Evolutionary conservation across 2,329 filamentous ascomycete genomes (phyloP).

Genomic region (Cercospora nicotianae): DNA sequence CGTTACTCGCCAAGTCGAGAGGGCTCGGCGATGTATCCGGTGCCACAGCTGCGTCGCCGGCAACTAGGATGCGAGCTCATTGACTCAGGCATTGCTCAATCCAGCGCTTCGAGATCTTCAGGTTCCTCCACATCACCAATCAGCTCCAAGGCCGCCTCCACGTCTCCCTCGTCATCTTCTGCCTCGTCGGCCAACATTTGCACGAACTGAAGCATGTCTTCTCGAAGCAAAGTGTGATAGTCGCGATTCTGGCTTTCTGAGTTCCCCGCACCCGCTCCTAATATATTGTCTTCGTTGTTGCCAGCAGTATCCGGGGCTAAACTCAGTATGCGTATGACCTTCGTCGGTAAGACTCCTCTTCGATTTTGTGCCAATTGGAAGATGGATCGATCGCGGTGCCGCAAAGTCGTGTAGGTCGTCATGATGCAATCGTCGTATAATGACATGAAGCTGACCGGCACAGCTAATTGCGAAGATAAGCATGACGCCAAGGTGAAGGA

Average conservation of each 20-base stretch:
- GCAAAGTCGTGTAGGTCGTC: conserved; percentile 45
- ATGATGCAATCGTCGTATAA: conserved; percentile 51
- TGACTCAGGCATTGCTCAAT: neutral
- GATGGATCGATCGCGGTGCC: conserved; percentile 28
- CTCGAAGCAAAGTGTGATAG: neutral
- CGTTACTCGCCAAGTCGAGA: neutral
- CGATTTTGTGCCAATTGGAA: conserved; percentile 16
- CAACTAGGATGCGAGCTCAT: neutral
- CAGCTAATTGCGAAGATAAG: conserved; percentile 42
- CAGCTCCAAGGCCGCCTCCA: neutral
- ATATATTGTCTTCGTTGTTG: neutral
- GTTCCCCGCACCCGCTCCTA: neutral
- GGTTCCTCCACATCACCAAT: neutral
- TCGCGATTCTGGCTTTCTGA: neutral
- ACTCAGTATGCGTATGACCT: conserved; percentile 44
- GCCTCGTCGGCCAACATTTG: conserved; percentile 11
- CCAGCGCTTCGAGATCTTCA: conserved; percentile 6
- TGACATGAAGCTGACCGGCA: conserved; percentile 51
- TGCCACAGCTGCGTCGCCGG: neutral
- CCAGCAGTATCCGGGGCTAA: conserved; percentile 35
- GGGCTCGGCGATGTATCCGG: neutral
- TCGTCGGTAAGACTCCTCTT: conserved; percentile 42
- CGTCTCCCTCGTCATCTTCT: conserved; percentile 8
- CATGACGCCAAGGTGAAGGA: conserved; percentile 37
- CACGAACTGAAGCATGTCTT: conserved; percentile 11